phyloP scores from a whole-genome alignment of 2,329 filamentous ascomycete genomes.

The Epichloe aotearoae region DNA sequence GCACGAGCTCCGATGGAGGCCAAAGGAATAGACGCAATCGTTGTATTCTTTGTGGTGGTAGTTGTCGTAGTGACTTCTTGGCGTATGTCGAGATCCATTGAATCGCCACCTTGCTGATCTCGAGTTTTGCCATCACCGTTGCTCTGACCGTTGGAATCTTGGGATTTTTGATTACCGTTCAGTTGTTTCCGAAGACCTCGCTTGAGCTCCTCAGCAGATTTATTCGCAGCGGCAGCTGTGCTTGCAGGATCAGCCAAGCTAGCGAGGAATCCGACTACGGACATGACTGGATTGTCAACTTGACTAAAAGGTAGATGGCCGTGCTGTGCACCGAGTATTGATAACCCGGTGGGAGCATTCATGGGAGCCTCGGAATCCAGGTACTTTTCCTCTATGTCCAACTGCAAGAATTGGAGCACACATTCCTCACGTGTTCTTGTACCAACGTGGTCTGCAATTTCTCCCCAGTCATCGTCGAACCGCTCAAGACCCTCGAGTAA shows the following conservation, averaged over 20 bases:
- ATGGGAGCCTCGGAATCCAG: slow-evolving; percentile 56
- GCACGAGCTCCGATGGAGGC: slow-evolving; percentile 77
- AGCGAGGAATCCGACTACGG: slow-evolving; percentile 86
- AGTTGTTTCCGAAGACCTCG: slow-evolving; percentile 66
- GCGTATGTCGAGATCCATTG: slow-evolving; percentile 50
- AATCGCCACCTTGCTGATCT: slow-evolving; percentile 32
- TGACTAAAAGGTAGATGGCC: slow-evolving; percentile 83
- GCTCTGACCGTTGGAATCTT: slow-evolving; percentile 44
- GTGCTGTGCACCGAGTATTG: slow-evolving; percentile 56
- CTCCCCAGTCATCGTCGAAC: slow-evolving; percentile 92
- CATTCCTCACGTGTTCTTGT: slow-evolving; percentile 91
- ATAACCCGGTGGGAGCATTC: slow-evolving; percentile 42
- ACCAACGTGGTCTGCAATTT: slow-evolving; percentile 83
- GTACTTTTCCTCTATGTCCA: slow-evolving; percentile 97
- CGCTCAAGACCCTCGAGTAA: slow-evolving; percentile 83
- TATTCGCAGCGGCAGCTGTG: slow-evolving; percentile 79
- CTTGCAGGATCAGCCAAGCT: slow-evolving; percentile 81
- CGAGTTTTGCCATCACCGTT: slow-evolving; percentile 23
- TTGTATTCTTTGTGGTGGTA: slow-evolving; percentile 31
- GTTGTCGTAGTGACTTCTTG: slow-evolving; percentile 39
- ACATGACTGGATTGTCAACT: slow-evolving; percentile 91
- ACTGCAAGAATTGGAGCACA: slow-evolving; percentile 86
- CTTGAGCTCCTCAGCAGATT: slow-evolving; percentile 76
- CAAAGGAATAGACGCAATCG: slow-evolving; percentile 65
- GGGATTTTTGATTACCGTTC: slow-evolving; percentile 38